phyloP scores from a whole-genome alignment of 1,139 yeast species.

The Debaryomyces nepalensis region DNA sequence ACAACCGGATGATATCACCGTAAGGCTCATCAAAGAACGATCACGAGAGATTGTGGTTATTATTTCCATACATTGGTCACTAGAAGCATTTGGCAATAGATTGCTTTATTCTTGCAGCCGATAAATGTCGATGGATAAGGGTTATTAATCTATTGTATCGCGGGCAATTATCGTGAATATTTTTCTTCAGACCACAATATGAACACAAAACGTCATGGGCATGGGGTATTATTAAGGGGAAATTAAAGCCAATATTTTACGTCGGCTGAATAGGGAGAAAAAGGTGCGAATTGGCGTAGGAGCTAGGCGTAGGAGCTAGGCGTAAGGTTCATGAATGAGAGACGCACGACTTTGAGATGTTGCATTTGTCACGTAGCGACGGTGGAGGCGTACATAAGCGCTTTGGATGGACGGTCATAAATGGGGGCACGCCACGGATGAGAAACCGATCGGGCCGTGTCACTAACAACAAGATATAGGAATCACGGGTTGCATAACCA shows the following conservation, averaged over 20 bases:
- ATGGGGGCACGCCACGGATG: no score
- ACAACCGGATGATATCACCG: not conserved
- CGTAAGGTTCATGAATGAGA: no score
- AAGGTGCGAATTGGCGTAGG: not conserved
- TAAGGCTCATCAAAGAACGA: not conserved
- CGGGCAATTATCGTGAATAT: not conserved
- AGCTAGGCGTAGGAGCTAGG: slow-evolving; percentile 5
- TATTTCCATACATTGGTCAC: not conserved
- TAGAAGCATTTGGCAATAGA: no score
- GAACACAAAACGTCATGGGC: no score
- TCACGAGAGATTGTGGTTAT: not conserved
- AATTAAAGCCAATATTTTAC: not conserved
- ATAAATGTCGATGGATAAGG: not conserved
- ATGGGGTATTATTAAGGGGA: no score
- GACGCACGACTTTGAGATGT: no score
- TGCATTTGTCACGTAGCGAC: no score
- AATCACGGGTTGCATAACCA: no score
- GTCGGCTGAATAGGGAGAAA: not conserved
- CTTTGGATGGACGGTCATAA: no score
- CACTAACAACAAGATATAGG: no score
- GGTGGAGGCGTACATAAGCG: no score
- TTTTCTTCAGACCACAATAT: not conserved
- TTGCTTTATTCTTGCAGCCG: not conserved
- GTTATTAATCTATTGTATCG: slow-evolving; percentile 4
- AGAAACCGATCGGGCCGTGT: no score